A percentile compares a stretch with the other conserved stretches of the same genome.
These are phyloP conservation scores for Agrocybe praecox DNA, from an alignment of 768 basidiomycete species.

Conservation along the genomic window DNA sequence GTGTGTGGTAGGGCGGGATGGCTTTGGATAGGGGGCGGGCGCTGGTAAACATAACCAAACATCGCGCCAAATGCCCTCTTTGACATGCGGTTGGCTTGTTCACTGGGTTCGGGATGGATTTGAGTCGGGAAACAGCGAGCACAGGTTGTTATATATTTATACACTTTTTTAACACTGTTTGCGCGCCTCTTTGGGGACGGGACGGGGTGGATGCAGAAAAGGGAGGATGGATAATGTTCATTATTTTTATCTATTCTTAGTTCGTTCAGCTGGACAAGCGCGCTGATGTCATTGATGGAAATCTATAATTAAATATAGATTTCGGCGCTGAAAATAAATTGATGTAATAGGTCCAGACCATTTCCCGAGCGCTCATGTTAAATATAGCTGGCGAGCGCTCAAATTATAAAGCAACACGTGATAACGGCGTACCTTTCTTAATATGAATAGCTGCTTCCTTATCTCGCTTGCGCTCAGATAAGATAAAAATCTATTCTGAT, in stretches of 20 bases:
- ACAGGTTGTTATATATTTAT: not conserved
- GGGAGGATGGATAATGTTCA: not conserved
- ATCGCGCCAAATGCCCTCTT: not conserved
- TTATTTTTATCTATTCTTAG: not conserved
- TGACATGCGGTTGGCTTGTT: not conserved
- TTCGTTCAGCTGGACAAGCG: not conserved
- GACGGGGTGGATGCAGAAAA: not conserved
- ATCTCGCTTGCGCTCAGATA: too few species aligned
- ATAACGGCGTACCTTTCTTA: too few species aligned
- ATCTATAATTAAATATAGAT: too few species aligned
- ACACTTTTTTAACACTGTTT: not conserved
- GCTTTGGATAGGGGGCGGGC: not conserved
- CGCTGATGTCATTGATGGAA: too few species aligned
- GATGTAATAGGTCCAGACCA: too few species aligned
- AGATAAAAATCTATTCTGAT: too few species aligned
- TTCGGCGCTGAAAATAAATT: too few species aligned
- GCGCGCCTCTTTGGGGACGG: not conserved
- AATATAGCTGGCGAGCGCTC: too few species aligned
- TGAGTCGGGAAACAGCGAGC: not conserved
- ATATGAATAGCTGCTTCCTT: too few species aligned
- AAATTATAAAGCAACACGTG: too few species aligned
- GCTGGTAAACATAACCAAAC: not conserved
- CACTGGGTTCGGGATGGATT: not conserved
- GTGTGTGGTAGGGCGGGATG: not conserved
- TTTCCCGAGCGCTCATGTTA: too few species aligned